Evolutionary conservation across 2,329 filamentous ascomycete species (phyloP).

Genomic region (Calycina herbarum): DNA sequence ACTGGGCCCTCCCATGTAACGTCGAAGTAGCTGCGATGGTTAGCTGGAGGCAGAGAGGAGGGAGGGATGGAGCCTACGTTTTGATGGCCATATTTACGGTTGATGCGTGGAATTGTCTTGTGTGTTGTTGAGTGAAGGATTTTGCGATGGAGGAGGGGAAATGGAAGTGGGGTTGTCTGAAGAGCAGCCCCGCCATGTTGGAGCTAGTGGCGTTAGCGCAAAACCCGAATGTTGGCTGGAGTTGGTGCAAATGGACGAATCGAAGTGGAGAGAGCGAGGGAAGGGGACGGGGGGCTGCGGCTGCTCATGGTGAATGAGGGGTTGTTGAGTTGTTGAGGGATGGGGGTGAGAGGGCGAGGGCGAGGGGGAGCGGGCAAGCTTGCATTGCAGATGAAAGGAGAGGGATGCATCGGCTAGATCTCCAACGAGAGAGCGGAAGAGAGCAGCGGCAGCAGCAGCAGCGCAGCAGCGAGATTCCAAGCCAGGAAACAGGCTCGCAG

Average conservation of each 20-base stretch:
- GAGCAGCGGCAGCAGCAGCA: too few species aligned
- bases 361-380: neutral
- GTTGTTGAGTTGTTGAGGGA: neutral
- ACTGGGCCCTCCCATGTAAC: conserved; percentile 71
- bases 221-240: conserved; percentile 4
- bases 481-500: neutral
- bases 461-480: too few species aligned
- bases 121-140: conserved; percentile 40
- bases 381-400: neutral
- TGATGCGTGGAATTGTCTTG: conserved; percentile 60
- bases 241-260: neutral
- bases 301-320: neutral
- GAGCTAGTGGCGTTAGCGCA: conserved; percentile 6
- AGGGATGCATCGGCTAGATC: too few species aligned
- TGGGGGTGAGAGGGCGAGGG: neutral
- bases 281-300: neutral
- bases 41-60: conserved; percentile 19
- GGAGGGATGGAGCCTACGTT: conserved; percentile 54
- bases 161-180: conserved; percentile 47
- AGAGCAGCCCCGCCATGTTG: conserved; percentile 30
- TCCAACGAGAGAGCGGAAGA: too few species aligned
- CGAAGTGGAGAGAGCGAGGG: neutral
- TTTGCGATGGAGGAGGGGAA: conserved; percentile 38
- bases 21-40: conserved; percentile 64
- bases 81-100: conserved; percentile 73